Percentiles rank a stretch among this genome's conserved stretches.
Conservation (phyloP, 768 basidiomycete genomes). For the Rhizopogon salebrosus region DNA sequence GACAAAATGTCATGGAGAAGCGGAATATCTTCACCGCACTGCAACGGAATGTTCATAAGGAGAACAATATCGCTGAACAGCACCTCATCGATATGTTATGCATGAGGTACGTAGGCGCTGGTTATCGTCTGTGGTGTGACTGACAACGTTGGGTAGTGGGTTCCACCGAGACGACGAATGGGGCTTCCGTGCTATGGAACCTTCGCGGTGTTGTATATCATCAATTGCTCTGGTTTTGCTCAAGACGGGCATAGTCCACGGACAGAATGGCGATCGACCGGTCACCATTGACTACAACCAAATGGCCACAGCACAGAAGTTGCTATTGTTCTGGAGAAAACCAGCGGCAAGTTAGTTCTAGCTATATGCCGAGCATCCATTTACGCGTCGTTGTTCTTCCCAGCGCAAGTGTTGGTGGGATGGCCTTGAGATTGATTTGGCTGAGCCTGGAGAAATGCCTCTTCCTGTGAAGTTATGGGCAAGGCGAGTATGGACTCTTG, state of each 20-base stretch:
- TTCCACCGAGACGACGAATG: constrained; percentile 97
- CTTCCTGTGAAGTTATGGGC: constrained; percentile 89
- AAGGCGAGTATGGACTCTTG: constrained; percentile 95
- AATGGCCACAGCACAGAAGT: constrained; percentile 96
- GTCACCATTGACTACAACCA: constrained; percentile 87
- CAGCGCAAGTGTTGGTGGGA: constrained; percentile 99
- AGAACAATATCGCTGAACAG: constrained; percentile 98
- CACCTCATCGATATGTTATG: constrained; percentile 99
- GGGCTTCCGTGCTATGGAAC: constrained; percentile 96
- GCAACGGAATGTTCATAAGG: constrained; percentile 98
- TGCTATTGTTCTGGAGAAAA: constrained; percentile 97
- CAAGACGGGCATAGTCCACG: constrained; percentile 91
- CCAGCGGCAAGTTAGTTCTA: constrained; percentile 74
- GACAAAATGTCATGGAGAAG: constrained; percentile 82
- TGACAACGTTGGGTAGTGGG: constrained; percentile 44
- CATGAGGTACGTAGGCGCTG: constrained; percentile 69
- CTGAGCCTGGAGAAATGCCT: constrained; percentile 46
- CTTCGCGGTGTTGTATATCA: constrained; percentile 94
- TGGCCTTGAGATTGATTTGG: constrained; percentile 84
- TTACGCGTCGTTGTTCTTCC: background rate
- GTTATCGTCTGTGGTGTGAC: constrained; percentile 2
- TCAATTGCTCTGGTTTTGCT: constrained; percentile 96
- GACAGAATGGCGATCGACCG: constrained; percentile 53
- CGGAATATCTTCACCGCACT: constrained; percentile 94
- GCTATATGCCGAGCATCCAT: background rate